Base-by-base conservation (phyloP, 2,329 filamentous ascomycete genomes). In the Rutstroemia sp. region DNA sequence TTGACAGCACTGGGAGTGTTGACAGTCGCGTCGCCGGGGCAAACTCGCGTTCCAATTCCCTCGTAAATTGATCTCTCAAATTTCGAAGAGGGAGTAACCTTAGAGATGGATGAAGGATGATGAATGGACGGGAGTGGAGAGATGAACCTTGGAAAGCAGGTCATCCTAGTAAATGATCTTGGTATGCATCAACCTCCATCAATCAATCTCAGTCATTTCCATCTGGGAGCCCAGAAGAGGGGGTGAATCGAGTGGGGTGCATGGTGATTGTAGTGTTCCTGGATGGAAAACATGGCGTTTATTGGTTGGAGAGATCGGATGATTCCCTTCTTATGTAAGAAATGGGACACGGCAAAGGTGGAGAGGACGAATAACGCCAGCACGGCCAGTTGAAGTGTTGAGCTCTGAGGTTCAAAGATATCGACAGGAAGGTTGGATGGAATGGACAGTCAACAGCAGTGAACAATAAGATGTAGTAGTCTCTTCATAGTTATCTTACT, bases 11-110 rank as follows among this genome's bases (percentile, higher is more conserved):
- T 30, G 7, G 27, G 27, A 30, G 27, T 48, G 51, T 48, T 39
- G 51, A 54, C 30, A 39, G 30, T 48, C 51, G 51, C 51, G 51
- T 54, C 51, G 51, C 51, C 51, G 27, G 40, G 51, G 40, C 30
- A 54, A 54, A 48, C 42, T 42, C 51, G 42, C 17, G 40, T 34
- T 44, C 51, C 27, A 30, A 10, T 30, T 6, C 27, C 27, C 27
- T 30, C 27, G 10, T 10, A 30, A 30, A 30, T 30, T 30, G 8
- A 10, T 30, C 27, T 12, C 9, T 30, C 27, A 30, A 48, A 38
- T 25, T 16, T 47, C 17, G 27, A 52, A 2, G 27, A 30, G 27
- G 27, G 27, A 30, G 27, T 30, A 30, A 23, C 23, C 23, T 23
- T 23, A 23, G 27, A 8, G 27, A 30, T 30, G 27, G 27, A 30